Evolutionary conservation across 129 eudicot genomes (phyloP).

Genomic region (Saposhnikovia divaricata): DNA sequence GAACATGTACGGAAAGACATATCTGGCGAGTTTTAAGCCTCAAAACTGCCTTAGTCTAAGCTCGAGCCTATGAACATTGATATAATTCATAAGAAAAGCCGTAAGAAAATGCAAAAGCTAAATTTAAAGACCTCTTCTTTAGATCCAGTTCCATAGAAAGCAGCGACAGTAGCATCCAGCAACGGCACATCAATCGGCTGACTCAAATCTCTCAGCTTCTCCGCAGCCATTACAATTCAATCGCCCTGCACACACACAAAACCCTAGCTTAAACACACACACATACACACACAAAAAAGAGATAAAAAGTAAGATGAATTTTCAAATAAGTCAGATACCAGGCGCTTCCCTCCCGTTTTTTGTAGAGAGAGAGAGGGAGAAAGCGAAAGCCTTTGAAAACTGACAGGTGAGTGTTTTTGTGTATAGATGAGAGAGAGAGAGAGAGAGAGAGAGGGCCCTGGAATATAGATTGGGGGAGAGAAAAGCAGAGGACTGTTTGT

Average conservation of each 20-base stretch:
- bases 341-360: constrained; percentile 35
- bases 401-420: not conserved
- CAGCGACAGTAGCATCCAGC: constrained; percentile 91
- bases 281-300: not conserved
- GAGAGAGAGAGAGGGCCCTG: constrained; percentile 1
- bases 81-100: not conserved
- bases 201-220: constrained; percentile 80
- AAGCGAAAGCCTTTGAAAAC: constrained; percentile 3
- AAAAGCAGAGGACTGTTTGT: constrained; percentile 5
- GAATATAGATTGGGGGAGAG: constrained; percentile 1
- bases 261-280: constrained; percentile 4
- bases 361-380: constrained; percentile 8
- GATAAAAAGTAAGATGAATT: not conserved
- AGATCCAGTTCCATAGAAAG: constrained; percentile 98
- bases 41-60: not conserved
- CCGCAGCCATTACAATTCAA: constrained; percentile 70
- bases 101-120: not conserved
- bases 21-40: not conserved
- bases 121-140: constrained; percentile 56
- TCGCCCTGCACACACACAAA: not conserved
- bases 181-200: constrained; percentile 82
- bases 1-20: not conserved
- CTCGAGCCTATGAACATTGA: no score
- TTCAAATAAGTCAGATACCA: not conserved
- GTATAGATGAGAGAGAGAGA: no score